phyloP scores from a whole-genome alignment of 306 rosid species.

The Biancaea sappan region DNA sequence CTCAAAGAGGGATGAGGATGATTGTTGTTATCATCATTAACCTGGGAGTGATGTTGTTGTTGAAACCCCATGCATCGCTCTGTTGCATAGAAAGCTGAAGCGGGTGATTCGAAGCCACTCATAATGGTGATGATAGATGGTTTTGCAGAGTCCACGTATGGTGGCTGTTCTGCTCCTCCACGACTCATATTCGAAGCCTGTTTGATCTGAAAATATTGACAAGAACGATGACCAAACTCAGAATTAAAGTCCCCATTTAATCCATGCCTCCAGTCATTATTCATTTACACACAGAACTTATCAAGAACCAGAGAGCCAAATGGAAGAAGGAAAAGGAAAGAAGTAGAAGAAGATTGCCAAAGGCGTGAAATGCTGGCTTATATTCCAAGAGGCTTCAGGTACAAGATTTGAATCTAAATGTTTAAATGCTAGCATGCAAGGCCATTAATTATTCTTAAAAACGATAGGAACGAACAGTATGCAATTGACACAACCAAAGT shows the following conservation, averaged over 20 bases:
- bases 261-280: slow-evolving; percentile 47
- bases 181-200: slow-evolving; percentile 56
- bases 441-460: slow-evolving; percentile 33
- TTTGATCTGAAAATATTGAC: slow-evolving; percentile 43
- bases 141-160: slow-evolving; percentile 38
- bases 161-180: slow-evolving; percentile 42
- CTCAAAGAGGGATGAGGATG: slow-evolving; percentile 27
- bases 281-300: slow-evolving; percentile 51
- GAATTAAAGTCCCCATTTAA: slow-evolving; percentile 40
- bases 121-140: slow-evolving; percentile 46
- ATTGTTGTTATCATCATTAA: neutral
- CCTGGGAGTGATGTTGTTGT: slow-evolving; percentile 50
- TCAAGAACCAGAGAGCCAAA: neutral
- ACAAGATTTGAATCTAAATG: slow-evolving; percentile 57
- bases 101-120: slow-evolving; percentile 65
- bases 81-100: slow-evolving; percentile 69
- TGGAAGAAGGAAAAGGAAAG: slow-evolving; percentile 3
- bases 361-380: slow-evolving; percentile 46
- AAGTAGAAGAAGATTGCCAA: slow-evolving; percentile 35
- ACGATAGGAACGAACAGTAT: slow-evolving; percentile 40
- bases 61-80: slow-evolving; percentile 77
- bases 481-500: slow-evolving; percentile 52
- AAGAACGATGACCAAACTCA: slow-evolving; percentile 39
- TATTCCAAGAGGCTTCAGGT: slow-evolving; percentile 52
- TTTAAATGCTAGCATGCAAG: slow-evolving; percentile 41